Conservation (phyloP, 2,329 filamentous ascomycete genomes). For the Orbilia javanica region DNA sequence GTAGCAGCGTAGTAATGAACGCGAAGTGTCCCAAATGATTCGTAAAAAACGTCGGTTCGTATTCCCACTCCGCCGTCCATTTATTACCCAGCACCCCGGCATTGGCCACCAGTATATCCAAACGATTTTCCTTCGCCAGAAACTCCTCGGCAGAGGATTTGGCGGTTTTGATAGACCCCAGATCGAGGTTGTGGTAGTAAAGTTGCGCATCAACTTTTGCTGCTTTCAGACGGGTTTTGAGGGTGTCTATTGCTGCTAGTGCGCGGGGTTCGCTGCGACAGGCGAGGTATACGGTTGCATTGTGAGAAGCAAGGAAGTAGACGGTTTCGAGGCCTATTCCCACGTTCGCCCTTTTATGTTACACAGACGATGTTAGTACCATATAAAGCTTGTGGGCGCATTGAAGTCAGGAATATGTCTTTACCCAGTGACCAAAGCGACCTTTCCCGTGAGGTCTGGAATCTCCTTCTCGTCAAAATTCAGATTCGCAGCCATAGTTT, state of each 20-base stretch:
- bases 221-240: conserved; percentile 59
- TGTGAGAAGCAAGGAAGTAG: conserved; percentile 59
- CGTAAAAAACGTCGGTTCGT: conserved; percentile 69
- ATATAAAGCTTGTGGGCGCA: neutral
- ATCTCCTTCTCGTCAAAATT: conserved; percentile 21
- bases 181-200: conserved; percentile 67
- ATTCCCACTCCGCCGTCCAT: conserved; percentile 65
- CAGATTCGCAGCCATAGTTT: conserved; percentile 6
- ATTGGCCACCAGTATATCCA: conserved; percentile 69
- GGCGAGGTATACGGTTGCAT: conserved; percentile 60
- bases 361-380: neutral
- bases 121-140: conserved; percentile 62
- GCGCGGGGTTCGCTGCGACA: conserved; percentile 62
- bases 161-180: conserved; percentile 67
- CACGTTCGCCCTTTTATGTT: conserved; percentile 49
- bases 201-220: conserved; percentile 55
- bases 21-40: conserved; percentile 70
- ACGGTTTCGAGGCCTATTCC: conserved; percentile 61
- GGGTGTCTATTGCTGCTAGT: conserved; percentile 65
- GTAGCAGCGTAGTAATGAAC: conserved; percentile 64
- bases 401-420: neutral
- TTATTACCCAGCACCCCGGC: conserved; percentile 67
- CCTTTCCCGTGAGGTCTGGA: conserved; percentile 60
- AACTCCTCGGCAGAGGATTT: conserved; percentile 66
- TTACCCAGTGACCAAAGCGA: conserved; percentile 61